Evolutionary conservation across 345 rosid species (phyloP).

Genomic region (Linum lewisii): DNA sequence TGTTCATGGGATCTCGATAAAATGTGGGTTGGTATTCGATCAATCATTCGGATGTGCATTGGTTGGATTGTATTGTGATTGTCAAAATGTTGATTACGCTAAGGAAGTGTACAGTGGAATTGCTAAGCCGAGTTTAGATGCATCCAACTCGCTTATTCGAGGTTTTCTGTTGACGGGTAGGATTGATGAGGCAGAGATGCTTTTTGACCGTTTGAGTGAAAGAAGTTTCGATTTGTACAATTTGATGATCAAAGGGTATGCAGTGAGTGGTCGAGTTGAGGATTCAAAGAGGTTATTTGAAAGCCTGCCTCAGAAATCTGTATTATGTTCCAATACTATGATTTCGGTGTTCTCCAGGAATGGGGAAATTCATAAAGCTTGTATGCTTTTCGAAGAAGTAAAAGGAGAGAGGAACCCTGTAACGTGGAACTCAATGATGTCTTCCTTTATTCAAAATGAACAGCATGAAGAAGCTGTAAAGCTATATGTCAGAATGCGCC

Average conservation of each 20-base stretch:
- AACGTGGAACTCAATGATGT: conserved; percentile 57
- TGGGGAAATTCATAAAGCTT: conserved; percentile 40
- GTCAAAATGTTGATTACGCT: conserved; percentile 37
- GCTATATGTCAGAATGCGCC: conserved; percentile 28
- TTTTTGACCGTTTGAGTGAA: conserved; percentile 27
- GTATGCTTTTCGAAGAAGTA: conserved; percentile 38
- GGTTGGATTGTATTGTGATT: conserved; percentile 40
- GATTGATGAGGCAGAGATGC: conserved; percentile 37
- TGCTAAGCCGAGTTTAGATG: conserved; percentile 23
- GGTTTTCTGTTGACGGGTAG: conserved; percentile 31
- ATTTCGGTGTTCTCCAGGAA: conserved; percentile 39
- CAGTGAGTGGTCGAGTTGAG: conserved; percentile 24
- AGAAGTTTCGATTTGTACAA: conserved; percentile 26
- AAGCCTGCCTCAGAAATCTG: conserved; percentile 35
- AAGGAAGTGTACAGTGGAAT: conserved; percentile 28
- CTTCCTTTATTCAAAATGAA: conserved; percentile 37
- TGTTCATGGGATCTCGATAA: conserved; percentile 43
- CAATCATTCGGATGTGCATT: conserved; percentile 32
- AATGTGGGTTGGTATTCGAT: conserved; percentile 38
- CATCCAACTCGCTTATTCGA: conserved; percentile 33
- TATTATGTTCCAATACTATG: conserved; percentile 41
- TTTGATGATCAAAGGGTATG: conserved; percentile 52
- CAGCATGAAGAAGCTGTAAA: conserved; percentile 32
- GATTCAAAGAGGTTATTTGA: conserved; percentile 38
- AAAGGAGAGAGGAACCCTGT: conserved; percentile 36